Conservation (phyloP, 306 rosid species). For the Quillaja saponaria region DNA sequence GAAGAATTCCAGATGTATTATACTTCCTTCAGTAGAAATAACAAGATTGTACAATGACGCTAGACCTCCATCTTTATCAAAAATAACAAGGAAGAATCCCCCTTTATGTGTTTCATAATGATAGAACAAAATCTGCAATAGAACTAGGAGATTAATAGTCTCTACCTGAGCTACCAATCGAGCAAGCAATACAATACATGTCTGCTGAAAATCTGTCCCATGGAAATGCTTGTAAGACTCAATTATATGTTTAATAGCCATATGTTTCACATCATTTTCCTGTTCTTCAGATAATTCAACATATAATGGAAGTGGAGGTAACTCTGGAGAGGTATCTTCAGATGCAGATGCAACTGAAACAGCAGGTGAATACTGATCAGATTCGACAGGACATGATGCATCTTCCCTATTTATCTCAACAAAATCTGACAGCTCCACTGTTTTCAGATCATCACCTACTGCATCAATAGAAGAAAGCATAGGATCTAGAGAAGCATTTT, state of each 20-base stretch:
- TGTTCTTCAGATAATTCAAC: conserved; percentile 74
- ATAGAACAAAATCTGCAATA: too few relatives aligned
- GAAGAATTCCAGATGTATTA: not conserved
- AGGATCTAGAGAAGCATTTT: conserved; percentile 50
- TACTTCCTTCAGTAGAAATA: conserved; percentile 21
- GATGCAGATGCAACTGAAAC: conserved; percentile 52
- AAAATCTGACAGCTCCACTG: conserved; percentile 45
- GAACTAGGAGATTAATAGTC: conserved; percentile 7
- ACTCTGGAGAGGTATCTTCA: conserved; percentile 79
- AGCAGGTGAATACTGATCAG: conserved; percentile 61
- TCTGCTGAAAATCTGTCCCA: conserved; percentile 66
- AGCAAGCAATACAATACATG: conserved; percentile 79
- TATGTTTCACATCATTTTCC: conserved; percentile 54
- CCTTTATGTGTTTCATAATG: too few relatives aligned
- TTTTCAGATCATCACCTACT: conserved; percentile 51
- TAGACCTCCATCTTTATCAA: conserved; percentile 20
- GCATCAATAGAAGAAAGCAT: conserved; percentile 41
- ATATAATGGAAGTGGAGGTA: conserved; percentile 76
- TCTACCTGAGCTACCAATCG: conserved; percentile 93
- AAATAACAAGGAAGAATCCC: not conserved
- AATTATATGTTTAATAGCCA: conserved; percentile 72
- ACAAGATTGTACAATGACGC: conserved; percentile 17
- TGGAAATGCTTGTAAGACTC: conserved; percentile 62
- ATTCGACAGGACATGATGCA: conserved; percentile 52
- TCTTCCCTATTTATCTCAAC: conserved; percentile 48